These are phyloP conservation scores for Metarhizium humberi DNA, from an alignment of 2,329 filamentous ascomycete species.

Conservation along the genomic window DNA sequence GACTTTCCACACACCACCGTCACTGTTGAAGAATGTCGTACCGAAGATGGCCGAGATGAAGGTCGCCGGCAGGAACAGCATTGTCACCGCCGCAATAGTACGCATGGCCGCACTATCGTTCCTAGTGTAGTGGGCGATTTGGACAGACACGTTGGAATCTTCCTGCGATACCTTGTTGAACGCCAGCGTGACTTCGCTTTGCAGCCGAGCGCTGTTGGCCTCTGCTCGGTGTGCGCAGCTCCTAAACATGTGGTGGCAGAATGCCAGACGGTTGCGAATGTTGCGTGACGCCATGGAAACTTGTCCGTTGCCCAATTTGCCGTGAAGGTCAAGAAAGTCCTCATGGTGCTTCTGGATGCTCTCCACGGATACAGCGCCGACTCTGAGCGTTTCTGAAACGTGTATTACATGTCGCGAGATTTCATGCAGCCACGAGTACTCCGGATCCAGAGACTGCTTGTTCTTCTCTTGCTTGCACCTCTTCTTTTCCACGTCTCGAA, in stretches of 20 bases:
- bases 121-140: conserved; percentile 30
- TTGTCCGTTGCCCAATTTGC: neutral
- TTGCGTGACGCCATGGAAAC: conserved; percentile 4
- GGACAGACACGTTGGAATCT: conserved; percentile 27
- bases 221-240: conserved; percentile 25
- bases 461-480: conserved; percentile 16
- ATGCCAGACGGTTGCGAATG: conserved; percentile 22
- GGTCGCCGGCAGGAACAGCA: conserved; percentile 40
- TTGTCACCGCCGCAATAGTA: conserved; percentile 37
- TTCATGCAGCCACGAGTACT: conserved; percentile 29
- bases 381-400: conserved; percentile 30
- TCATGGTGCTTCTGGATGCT: conserved; percentile 23
- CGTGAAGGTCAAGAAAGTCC: conserved; percentile 6
- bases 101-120: conserved; percentile 42
- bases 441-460: conserved; percentile 11
- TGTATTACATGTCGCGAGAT: conserved; percentile 34
- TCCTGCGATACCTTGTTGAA: conserved; percentile 35
- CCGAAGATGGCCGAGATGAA: conserved; percentile 40
- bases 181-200: conserved; percentile 45
- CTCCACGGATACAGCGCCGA: conserved; percentile 21
- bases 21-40: conserved; percentile 31
- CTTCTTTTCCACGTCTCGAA: conserved; percentile 17
- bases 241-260: conserved; percentile 21
- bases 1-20: conserved; percentile 16
- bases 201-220: conserved; percentile 34